Base-by-base conservation (phyloP, 768 basidiomycete genomes). In the Termitomyces sp. region DNA sequence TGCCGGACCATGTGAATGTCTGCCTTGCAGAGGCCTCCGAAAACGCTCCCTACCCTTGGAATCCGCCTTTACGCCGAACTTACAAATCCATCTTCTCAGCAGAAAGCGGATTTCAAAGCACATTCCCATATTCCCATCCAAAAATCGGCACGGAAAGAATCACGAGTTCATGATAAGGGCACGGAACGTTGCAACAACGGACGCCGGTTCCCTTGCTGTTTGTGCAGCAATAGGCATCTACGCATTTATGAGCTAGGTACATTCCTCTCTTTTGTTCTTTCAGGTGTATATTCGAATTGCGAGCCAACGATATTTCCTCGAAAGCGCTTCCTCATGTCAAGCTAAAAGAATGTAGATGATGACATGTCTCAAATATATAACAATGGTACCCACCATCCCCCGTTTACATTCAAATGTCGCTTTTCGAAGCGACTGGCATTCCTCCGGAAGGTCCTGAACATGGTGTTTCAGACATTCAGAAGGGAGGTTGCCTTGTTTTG, bases 381-480 rank as follows among this genome's bases (percentile, higher is more conserved):
- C 31, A 51, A 20, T 1, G 13, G 16, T 34, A 44, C 85, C 59
- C 59, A 93, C 92, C 90, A 93, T 89, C 45, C 88, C 91, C 59
- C 92, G 81, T 72, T 96, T 96, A 75, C 94, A 96, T 63, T 95
- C 91, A 65, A 90, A 94, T 0, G 89, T 86, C 12, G 91, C 91
- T 71, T 84, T 86, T 54, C 94, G 80, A 56, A 96, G 74, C 30
- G 84, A 81, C 68, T 85, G 83, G 69, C 94, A 96, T 65, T 88
- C 80, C 64, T 89, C 85, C 2, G 94, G 93, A 27, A 96, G 79
- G 62, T 93, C 88, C 55, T 86, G 76, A 24, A 72, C 75, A 72
- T 95, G 90, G 30, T 90, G 68, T 65, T 81, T 85, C 50, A 96
- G 79, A 72, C 94, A 96, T 34, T 91, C 89, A 0, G 92, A 93